A percentile compares a stretch with the other conserved stretches of the same genome.
These are phyloP conservation scores for Rubroboletus satanas DNA, from an alignment of 768 basidiomycete genomes.

Conservation along the genomic window DNA sequence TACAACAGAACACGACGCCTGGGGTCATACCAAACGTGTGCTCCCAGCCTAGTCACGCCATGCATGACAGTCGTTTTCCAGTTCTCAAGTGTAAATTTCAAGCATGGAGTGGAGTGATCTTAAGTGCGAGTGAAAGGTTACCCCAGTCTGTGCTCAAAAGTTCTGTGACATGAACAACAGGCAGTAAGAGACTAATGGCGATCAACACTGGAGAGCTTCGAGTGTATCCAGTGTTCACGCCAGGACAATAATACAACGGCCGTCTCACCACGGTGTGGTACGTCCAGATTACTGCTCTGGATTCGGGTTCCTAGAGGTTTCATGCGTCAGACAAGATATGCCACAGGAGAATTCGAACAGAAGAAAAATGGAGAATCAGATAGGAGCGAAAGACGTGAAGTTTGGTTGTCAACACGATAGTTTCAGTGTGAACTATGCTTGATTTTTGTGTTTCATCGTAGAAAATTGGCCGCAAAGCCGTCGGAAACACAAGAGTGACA, in stretches of 20 bases:
- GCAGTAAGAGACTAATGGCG: too few relatives aligned
- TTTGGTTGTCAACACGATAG: conserved; percentile 73
- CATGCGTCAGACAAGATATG: conserved; percentile 2
- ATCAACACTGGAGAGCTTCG: neutral
- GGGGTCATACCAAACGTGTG: neutral
- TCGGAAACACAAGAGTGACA: conserved; percentile 40
- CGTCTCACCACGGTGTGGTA: neutral
- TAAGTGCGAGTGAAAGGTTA: neutral
- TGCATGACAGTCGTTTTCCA: neutral
- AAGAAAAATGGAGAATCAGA: conserved; percentile 57
- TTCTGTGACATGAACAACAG: neutral
- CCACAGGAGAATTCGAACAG: neutral
- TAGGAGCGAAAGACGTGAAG: conserved; percentile 99
- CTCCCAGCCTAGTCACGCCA: neutral
- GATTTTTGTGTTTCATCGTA: conserved; percentile 36
- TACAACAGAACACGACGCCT: neutral
- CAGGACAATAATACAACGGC: neutral
- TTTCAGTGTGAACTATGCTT: conserved; percentile 99
- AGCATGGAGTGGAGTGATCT: neutral
- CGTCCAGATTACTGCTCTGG: neutral
- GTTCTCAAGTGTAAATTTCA: neutral
- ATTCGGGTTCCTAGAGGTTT: conserved; percentile 17
- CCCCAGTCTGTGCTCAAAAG: neutral
- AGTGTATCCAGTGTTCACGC: neutral
- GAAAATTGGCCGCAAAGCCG: neutral